phyloP scores from a whole-genome alignment of 345 rosid genomes.

The Citropsis articulata region DNA sequence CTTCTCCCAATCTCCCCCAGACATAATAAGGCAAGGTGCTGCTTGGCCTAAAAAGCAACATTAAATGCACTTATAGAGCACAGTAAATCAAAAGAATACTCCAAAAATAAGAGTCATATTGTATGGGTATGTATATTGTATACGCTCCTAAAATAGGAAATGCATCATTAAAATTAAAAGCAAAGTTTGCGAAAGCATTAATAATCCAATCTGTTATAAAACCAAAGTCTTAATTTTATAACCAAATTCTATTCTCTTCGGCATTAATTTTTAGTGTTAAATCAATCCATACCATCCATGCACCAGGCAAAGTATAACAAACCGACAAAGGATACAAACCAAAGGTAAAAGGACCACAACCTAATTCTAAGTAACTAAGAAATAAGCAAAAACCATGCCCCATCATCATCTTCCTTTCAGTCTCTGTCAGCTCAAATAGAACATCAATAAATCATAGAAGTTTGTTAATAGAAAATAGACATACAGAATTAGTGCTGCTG shows the following conservation, averaged over 20 bases:
- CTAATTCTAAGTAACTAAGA: not conserved
- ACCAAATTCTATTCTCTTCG: not conserved
- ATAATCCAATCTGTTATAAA: not conserved
- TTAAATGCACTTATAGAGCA: conserved; percentile 1
- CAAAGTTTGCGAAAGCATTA: not conserved
- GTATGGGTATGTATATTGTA: not conserved
- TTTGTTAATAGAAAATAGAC: conserved; percentile 21
- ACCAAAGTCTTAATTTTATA: not conserved
- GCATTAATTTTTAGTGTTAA: not conserved
- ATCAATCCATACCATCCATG: not conserved
- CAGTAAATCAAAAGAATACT: not conserved
- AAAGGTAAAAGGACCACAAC: not conserved
- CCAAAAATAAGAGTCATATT: not conserved
- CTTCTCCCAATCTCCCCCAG: conserved; percentile 98
- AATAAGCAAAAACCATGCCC: not conserved
- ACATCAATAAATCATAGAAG: not conserved
- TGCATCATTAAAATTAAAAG: not conserved
- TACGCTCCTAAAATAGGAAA: not conserved
- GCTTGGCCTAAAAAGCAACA: conserved; percentile 57
- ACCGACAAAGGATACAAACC: not conserved
- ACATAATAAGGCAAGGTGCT: conserved; percentile 89
- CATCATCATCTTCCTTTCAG: not conserved
- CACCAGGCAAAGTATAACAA: not conserved
- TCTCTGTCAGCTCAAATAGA: not conserved
- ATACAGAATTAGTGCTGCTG: conserved; percentile 74